Conservation (phyloP, 352 stramenopile genomes). For the Pythium chondricola region DNA sequence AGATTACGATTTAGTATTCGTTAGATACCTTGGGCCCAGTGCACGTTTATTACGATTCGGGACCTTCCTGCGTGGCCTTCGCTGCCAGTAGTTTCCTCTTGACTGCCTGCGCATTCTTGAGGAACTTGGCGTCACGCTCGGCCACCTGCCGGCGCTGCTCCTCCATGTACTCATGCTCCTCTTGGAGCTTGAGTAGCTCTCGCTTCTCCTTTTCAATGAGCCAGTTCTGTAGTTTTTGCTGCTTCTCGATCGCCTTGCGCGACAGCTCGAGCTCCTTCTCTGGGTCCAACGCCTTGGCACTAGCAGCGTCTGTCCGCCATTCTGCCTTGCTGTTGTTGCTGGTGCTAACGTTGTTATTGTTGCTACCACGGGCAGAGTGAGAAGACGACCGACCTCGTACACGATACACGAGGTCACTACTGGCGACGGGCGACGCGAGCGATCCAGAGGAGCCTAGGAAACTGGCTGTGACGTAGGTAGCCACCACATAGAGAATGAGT, state of each 20-base stretch:
- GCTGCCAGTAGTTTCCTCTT: conserved; percentile 52
- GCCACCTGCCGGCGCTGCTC: conserved; percentile 49
- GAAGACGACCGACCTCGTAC: conserved; percentile 40
- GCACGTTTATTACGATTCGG: too few relatives aligned
- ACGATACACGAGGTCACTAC: conserved; percentile 53
- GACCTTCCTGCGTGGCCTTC: conserved; percentile 7
- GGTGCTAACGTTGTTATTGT: conserved; percentile 29
- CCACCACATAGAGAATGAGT: neutral
- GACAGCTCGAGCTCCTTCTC: conserved; percentile 62
- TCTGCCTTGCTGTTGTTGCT: conserved; percentile 27
- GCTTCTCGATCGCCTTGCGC: conserved; percentile 85
- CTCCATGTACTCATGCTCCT: conserved; percentile 74
- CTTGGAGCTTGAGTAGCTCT: conserved; percentile 74
- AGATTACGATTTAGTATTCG: too few relatives aligned
- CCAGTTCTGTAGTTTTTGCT: conserved; percentile 87
- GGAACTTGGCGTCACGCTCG: conserved; percentile 78
- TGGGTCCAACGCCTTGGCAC: conserved; percentile 23
- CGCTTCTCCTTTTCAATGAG: conserved; percentile 85
- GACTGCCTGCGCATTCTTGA: conserved; percentile 57
- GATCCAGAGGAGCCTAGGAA: conserved; percentile 12
- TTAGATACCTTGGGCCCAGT: too few relatives aligned
- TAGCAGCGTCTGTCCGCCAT: conserved; percentile 1
- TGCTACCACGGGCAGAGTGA: conserved; percentile 25
- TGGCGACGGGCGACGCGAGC: conserved; percentile 11
- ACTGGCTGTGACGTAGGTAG: too few relatives aligned